These are phyloP conservation scores for Capsicum chinense DNA, from an alignment of 257 asterid genomes.

Conservation along the genomic window DNA sequence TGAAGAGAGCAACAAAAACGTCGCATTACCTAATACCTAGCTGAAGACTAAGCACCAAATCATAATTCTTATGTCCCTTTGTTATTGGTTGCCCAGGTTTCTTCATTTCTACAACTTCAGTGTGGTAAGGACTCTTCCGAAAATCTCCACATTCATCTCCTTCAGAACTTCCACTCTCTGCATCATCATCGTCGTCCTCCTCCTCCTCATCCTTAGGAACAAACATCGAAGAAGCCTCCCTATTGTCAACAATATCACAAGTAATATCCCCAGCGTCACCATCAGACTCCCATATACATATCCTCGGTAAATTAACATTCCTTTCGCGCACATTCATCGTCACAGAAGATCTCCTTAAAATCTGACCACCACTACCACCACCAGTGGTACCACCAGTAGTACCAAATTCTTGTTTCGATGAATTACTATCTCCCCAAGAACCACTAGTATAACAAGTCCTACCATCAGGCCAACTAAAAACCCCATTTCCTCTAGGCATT, in stretches of 20 bases:
- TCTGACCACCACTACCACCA: conserved; percentile 2
- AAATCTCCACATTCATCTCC: conserved; percentile 26
- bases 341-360: conserved; percentile 31
- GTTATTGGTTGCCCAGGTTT: conserved; percentile 38
- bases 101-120: conserved; percentile 35
- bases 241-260: conserved; percentile 40
- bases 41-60: conserved; percentile 37
- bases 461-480: conserved; percentile 40
- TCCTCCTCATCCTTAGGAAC: conserved; percentile 25
- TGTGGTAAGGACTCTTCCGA: conserved; percentile 32
- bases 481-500: conserved; percentile 37
- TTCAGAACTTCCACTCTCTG: conserved; percentile 28
- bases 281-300: conserved; percentile 43
- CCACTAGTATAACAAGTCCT: conserved; percentile 32
- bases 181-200: neutral
- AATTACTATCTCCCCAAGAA: conserved; percentile 26
- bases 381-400: neutral
- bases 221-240: conserved; percentile 36
- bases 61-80: conserved; percentile 44
- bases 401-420: conserved; percentile 24
- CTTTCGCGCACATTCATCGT: conserved; percentile 27
- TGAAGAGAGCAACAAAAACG: neutral
- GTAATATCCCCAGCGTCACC: conserved; percentile 40
- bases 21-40: conserved; percentile 38
- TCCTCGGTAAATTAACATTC: conserved; percentile 33